A percentile compares a stretch with the other conserved stretches of the same genome.
phyloP scores from a whole-genome alignment of 495 filamentous ascomycete species.

The Tuber borchii region DNA sequence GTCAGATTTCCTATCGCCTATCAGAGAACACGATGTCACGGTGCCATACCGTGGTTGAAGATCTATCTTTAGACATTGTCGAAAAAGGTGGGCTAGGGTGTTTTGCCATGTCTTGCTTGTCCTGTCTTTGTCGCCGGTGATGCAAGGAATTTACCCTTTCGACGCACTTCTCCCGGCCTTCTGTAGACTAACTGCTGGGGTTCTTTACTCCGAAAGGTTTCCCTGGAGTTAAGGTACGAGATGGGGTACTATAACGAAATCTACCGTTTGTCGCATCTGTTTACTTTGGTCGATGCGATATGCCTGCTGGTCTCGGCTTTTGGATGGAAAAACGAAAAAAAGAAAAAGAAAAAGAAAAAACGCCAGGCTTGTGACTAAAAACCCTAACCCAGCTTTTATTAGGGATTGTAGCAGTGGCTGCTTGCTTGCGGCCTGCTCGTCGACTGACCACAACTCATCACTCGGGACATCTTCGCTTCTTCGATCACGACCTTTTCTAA shows the following conservation, averaged over 20 bases:
- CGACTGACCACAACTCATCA: not conserved
- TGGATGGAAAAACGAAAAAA: not conserved
- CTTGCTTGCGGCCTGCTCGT: not conserved
- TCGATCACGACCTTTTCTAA: not conserved
- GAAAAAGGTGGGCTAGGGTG: not conserved
- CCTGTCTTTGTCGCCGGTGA: not conserved
- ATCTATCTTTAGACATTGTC: not conserved
- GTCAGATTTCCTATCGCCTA: slow-evolving; percentile 1
- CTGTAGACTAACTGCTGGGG: not conserved
- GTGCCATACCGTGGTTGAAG: not conserved
- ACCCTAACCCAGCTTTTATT: not conserved
- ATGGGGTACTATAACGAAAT: not conserved
- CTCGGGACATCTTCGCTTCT: not conserved
- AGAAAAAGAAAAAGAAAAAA: not conserved
- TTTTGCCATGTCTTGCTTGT: not conserved
- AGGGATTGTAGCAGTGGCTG: not conserved
- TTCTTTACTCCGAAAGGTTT: not conserved
- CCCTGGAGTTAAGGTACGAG: not conserved
- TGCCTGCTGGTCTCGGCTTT: not conserved
- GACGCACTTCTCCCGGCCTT: not conserved
- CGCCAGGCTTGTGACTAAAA: not conserved
- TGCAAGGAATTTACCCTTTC: not conserved
- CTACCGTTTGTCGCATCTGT: not conserved
- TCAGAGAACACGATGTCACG: not conserved
- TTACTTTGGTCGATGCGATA: not conserved